Conservation (phyloP, 768 basidiomycete species). For the Rhodocollybia butyracea region DNA sequence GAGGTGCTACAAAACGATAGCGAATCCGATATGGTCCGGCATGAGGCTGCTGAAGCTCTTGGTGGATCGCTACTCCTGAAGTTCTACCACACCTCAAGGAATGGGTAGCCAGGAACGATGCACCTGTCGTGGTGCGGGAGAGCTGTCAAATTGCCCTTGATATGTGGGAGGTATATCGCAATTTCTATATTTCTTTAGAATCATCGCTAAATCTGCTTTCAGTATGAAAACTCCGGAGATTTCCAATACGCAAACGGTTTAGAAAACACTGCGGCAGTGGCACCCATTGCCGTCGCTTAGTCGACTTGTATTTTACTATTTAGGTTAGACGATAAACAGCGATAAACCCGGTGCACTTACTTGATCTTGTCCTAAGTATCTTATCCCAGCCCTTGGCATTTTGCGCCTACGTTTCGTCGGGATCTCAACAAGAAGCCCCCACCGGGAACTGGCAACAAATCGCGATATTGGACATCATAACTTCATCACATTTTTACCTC, state of each 20-base stretch:
- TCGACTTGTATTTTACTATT: too few relatives aligned
- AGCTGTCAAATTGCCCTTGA: conserved; percentile 96
- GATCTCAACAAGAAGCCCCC: too few relatives aligned
- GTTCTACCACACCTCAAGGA: conserved; percentile 84
- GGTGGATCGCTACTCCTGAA: conserved; percentile 97
- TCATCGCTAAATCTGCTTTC: not conserved
- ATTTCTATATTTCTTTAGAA: not conserved
- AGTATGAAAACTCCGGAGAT: conserved; percentile 71
- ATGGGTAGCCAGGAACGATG: conserved; percentile 76
- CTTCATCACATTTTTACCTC: too few relatives aligned
- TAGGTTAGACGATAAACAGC: too few relatives aligned
- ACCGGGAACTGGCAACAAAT: too few relatives aligned
- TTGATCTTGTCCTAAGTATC: too few relatives aligned
- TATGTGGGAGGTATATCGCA: conserved; percentile 82
- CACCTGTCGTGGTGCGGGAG: conserved; percentile 88
- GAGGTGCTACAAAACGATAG: conserved; percentile 64
- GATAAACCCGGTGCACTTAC: too few relatives aligned
- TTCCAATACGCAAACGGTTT: conserved; percentile 60
- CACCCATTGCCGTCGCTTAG: not conserved
- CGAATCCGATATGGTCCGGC: conserved; percentile 96
- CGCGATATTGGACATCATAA: too few relatives aligned
- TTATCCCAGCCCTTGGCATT: too few relatives aligned
- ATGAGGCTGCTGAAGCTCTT: conserved; percentile 97
- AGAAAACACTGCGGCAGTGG: not conserved
- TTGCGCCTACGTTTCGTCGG: too few relatives aligned